phyloP scores from a whole-genome alignment of 2,329 filamentous ascomycete species.

The Verticillium albo-atrum region DNA sequence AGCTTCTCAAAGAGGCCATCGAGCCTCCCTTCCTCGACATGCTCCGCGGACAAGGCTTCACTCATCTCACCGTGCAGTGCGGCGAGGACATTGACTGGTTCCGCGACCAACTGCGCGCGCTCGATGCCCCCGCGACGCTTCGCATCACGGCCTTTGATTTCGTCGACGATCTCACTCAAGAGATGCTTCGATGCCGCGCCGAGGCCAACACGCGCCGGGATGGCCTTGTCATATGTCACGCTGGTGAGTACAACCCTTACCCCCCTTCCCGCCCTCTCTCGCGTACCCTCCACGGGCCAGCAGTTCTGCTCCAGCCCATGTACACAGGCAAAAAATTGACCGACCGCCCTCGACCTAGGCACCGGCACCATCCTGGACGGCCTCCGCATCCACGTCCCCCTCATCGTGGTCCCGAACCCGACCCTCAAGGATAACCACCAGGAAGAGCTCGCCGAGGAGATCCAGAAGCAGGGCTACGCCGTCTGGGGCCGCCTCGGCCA shows the following conservation, averaged over 20 bases:
- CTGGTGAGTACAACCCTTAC: slow-evolving; percentile 52
- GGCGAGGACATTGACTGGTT: slow-evolving; percentile 64
- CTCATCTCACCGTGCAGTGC: slow-evolving; percentile 73
- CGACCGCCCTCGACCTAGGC: slow-evolving; percentile 43
- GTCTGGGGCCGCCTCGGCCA: slow-evolving; percentile 31
- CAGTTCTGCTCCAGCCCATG: no score
- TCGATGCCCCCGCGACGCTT: slow-evolving; percentile 21
- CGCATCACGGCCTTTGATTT: slow-evolving; percentile 62
- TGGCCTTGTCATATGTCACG: slow-evolving; percentile 83
- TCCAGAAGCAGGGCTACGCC: slow-evolving; percentile 71
- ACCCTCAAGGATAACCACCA: slow-evolving; percentile 87
- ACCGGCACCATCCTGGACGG: slow-evolving; percentile 87
- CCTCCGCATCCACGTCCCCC: slow-evolving; percentile 64
- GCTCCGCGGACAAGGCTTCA: slow-evolving; percentile 59
- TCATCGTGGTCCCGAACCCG: slow-evolving; percentile 89
- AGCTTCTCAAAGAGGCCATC: slow-evolving; percentile 64
- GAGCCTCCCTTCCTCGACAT: slow-evolving; percentile 56
- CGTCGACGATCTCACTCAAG: slow-evolving; percentile 53
- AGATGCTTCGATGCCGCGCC: slow-evolving; percentile 54
- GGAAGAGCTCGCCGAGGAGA: slow-evolving; percentile 73
- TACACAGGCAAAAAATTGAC: neutral
- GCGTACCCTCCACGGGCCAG: no score
- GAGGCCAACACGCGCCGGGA: slow-evolving; percentile 41
- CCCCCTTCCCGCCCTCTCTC: no score
- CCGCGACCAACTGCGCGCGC: slow-evolving; percentile 6